These are phyloP conservation scores for Cladosporium oxysporum DNA, from an alignment of 2,329 filamentous ascomycete genomes.

Conservation along the genomic window DNA sequence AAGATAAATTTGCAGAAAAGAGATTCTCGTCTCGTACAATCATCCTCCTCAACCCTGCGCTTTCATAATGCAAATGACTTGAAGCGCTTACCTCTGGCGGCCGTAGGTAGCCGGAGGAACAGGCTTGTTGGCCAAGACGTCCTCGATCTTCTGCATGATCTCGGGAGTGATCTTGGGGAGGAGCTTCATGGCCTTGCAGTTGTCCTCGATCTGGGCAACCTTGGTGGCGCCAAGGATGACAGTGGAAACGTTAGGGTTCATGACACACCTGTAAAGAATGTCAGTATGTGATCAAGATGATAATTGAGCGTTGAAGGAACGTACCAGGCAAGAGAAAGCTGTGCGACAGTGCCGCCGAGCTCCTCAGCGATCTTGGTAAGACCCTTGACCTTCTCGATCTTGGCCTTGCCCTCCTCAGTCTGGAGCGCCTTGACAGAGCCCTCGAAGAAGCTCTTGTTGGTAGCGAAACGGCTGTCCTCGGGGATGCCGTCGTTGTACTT, in stretches of 20 bases:
- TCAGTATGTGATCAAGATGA: neutral
- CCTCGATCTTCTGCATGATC: conserved; percentile 47
- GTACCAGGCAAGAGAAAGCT: conserved; percentile 61
- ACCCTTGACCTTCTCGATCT: conserved; percentile 61
- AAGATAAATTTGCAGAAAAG: neutral
- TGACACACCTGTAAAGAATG: conserved; percentile 39
- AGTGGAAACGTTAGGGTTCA: conserved; percentile 59
- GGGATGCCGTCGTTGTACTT: conserved; percentile 67
- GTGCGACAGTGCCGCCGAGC: conserved; percentile 50
- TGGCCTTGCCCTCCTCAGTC: conserved; percentile 52
- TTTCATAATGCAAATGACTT: neutral
- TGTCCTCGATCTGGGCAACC: conserved; percentile 50
- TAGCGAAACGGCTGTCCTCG: conserved; percentile 61
- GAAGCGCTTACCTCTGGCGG: conserved; percentile 36
- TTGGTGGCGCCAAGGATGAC: conserved; percentile 59
- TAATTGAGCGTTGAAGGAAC: conserved; percentile 25
- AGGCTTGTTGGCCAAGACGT: conserved; percentile 45
- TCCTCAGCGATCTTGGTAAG: conserved; percentile 53
- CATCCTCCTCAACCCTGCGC: neutral
- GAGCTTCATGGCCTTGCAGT: conserved; percentile 49
- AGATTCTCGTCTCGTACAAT: neutral
- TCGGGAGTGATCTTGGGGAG: conserved; percentile 42
- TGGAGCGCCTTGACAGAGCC: conserved; percentile 56
- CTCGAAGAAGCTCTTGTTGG: conserved; percentile 60
- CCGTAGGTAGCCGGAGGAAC: conserved; percentile 34